Evolutionary conservation across 805 yeast species (phyloP).

Genomic region (Monosporozyma servazzii): DNA sequence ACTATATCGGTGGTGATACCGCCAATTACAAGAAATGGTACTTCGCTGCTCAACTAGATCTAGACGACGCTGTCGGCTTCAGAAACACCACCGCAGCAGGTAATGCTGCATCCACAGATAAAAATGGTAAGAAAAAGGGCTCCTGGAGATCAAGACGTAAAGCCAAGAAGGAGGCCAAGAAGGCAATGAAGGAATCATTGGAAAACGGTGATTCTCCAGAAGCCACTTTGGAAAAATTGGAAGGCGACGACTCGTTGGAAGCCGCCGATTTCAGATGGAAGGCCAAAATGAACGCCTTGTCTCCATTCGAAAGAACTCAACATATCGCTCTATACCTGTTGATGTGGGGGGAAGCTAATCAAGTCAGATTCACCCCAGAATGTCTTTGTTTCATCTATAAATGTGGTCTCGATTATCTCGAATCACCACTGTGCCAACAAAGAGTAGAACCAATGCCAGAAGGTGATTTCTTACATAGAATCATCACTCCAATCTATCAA

Average conservation of each 20-base stretch:
- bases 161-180: constrained; percentile 68
- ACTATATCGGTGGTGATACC: constrained; percentile 79
- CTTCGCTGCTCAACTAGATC: constrained; percentile 79
- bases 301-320: constrained; percentile 74
- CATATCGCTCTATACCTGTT: constrained; percentile 67
- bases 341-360: constrained; percentile 87
- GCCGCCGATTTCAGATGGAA: constrained; percentile 81
- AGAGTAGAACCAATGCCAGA: constrained; percentile 75
- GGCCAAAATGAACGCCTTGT: constrained; percentile 60
- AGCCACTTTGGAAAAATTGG: constrained; percentile 50
- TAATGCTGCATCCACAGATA: constrained; percentile 35
- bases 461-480: constrained; percentile 83
- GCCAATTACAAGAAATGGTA: constrained; percentile 84
- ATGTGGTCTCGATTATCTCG: constrained; percentile 84
- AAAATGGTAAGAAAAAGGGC: constrained; percentile 57
- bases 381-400: constrained; percentile 89
- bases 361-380: constrained; percentile 88
- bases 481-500: constrained; percentile 83
- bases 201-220: constrained; percentile 53
- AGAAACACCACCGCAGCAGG: constrained; percentile 61
- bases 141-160: constrained; percentile 54
- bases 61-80: constrained; percentile 78
- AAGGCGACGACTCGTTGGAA: constrained; percentile 77
- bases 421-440: constrained; percentile 85
- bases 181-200: constrained; percentile 51